Evolutionary conservation across 139 green algal genomes (phyloP).

Genomic region (Chlorella sp.): DNA sequence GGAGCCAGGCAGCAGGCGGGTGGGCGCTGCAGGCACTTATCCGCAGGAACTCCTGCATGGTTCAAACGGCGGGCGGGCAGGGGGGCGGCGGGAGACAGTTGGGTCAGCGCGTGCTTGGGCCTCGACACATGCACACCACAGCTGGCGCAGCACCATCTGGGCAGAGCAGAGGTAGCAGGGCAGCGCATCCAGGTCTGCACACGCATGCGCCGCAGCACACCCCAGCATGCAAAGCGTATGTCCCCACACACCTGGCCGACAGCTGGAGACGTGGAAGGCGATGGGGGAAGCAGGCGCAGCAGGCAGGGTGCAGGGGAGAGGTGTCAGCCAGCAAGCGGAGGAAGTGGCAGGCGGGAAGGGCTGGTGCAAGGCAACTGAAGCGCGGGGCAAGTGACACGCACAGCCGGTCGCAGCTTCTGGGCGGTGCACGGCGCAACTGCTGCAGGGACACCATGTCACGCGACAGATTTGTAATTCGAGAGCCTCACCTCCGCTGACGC

Average conservation of each 20-base stretch:
- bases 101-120: background rate
- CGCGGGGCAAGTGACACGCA: too few relatives aligned
- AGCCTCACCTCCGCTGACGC: background rate
- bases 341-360: too few relatives aligned
- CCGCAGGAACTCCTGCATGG: slow-evolving; percentile 33
- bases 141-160: background rate
- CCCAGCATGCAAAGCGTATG: too few relatives aligned
- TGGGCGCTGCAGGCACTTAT: background rate
- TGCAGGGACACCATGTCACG: background rate
- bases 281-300: too few relatives aligned
- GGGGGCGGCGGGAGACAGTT: background rate
- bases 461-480: too few relatives aligned
- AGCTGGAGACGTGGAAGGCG: background rate
- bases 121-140: background rate
- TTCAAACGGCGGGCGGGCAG: background rate
- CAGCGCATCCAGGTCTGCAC: too few relatives aligned
- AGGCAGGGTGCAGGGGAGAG: background rate
- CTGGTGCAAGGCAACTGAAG: too few relatives aligned
- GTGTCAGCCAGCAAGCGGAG: too few relatives aligned
- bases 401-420: too few relatives aligned
- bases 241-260: background rate
- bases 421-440: background rate
- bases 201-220: too few relatives aligned
- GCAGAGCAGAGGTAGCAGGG: background rate
- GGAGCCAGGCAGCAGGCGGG: too few relatives aligned